A percentile compares a stretch with the other conserved stretches of the same genome.
Evolutionary conservation across 2,329 filamentous ascomycete species (phyloP).

Genomic region (Coniochaeta sp.): DNA sequence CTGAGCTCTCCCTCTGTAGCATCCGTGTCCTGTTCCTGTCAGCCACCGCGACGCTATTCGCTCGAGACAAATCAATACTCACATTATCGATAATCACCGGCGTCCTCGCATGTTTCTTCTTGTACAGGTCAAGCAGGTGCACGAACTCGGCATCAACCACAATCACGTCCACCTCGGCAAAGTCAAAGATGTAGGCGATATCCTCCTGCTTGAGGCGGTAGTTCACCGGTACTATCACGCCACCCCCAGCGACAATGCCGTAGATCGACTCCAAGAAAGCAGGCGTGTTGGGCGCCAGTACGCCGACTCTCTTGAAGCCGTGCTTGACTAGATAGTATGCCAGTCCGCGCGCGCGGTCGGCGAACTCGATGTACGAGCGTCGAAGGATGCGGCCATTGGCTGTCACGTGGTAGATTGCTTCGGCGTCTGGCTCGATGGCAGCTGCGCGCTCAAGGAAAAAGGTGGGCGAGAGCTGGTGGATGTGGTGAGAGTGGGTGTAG

Average conservation of each 20-base stretch:
- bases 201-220: conserved; percentile 71
- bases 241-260: conserved; percentile 75
- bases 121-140: conserved; percentile 60
- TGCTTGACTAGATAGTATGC: conserved; percentile 80
- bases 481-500: conserved; percentile 45
- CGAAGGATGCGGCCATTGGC: conserved; percentile 66
- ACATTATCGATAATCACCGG: conserved; percentile 67
- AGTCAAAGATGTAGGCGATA: conserved; percentile 83
- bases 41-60: background rate
- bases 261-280: conserved; percentile 89
- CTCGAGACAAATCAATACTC: conserved; percentile 9
- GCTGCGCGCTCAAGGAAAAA: conserved; percentile 77
- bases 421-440: conserved; percentile 75
- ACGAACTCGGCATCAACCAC: conserved; percentile 80
- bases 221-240: conserved; percentile 62
- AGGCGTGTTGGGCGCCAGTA: conserved; percentile 87
- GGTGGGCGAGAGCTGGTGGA: conserved; percentile 78
- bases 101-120: conserved; percentile 50
- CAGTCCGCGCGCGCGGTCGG: conserved; percentile 78
- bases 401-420: conserved; percentile 80
- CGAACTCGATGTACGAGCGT: conserved; percentile 71
- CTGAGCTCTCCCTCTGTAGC: conserved; percentile 63
- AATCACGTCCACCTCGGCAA: conserved; percentile 78
- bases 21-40: conserved; percentile 60
- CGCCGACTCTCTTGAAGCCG: conserved; percentile 68